Conservation (phyloP, 768 basidiomycete genomes). For the Agaricus blazei region DNA sequence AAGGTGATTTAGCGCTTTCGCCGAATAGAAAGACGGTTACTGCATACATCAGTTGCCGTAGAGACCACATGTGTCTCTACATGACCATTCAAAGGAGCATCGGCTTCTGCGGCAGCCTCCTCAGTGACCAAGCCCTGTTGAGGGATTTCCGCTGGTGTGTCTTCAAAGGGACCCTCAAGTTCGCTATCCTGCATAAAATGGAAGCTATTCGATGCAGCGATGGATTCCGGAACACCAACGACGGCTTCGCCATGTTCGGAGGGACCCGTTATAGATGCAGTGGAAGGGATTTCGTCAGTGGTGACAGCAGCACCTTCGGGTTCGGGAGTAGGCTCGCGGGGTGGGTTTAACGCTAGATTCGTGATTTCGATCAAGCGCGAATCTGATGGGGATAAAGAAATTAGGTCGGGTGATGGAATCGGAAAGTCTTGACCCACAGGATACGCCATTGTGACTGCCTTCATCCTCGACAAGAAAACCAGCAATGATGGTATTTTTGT, state of each 20-base stretch:
- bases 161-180: constrained; percentile 53
- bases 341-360: constrained; percentile 47
- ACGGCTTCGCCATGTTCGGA: constrained; percentile 27
- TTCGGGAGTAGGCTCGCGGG: constrained; percentile 33
- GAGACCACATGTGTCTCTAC: constrained; percentile 13
- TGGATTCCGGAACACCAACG: constrained; percentile 34
- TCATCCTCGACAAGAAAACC: constrained; percentile 47
- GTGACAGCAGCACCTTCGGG: constrained; percentile 21
- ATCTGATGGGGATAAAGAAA: constrained; percentile 34
- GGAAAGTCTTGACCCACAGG: constrained; percentile 43
- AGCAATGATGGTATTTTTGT: constrained; percentile 45
- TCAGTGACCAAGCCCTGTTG: constrained; percentile 28
- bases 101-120: constrained; percentile 15
- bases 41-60: constrained; percentile 15
- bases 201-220: constrained; percentile 50
- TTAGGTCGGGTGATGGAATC: constrained; percentile 6
- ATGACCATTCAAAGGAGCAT: constrained; percentile 13
- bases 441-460: constrained; percentile 56
- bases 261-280: constrained; percentile 8
- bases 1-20: background rate
- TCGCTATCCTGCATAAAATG: constrained; percentile 83
- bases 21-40: background rate
- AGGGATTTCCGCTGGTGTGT: constrained; percentile 49
- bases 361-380: constrained; percentile 56
- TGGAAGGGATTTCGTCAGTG: constrained; percentile 12